Percentiles rank a stretch among this genome's conserved stretches.
Evolutionary conservation across 306 rosid species (phyloP).

Genomic region (Vachellia collinsii): DNA sequence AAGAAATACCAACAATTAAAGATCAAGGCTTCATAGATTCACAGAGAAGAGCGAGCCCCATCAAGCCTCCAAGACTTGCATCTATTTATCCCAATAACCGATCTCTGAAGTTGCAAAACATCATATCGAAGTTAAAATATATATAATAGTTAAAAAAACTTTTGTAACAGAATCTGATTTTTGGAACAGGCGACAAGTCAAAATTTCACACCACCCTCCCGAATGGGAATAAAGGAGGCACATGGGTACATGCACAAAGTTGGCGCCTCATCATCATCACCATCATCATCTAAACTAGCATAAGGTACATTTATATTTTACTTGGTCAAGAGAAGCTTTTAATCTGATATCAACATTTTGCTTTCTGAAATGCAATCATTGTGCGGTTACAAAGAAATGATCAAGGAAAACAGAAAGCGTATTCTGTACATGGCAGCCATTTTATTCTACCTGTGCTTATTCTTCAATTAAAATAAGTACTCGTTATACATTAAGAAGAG

Average conservation of each 20-base stretch:
- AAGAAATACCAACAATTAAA: background rate
- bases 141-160: background rate
- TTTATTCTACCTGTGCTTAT: constrained; percentile 37
- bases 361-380: background rate
- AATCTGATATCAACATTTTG: background rate
- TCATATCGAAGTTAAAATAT: background rate
- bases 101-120: background rate
- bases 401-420: constrained; percentile 22
- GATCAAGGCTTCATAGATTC: background rate
- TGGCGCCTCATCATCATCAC: constrained; percentile 17
- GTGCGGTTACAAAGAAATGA: constrained; percentile 26
- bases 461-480: constrained; percentile 52
- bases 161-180: constrained; percentile 4
- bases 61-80: constrained; percentile 22
- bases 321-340: background rate
- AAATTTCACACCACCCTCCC: constrained; percentile 20
- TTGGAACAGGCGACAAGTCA: background rate
- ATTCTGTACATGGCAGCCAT: constrained; percentile 39
- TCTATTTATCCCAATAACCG: background rate
- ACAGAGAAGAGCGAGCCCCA: background rate
- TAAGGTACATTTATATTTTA: background rate
- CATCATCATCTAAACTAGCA: background rate
- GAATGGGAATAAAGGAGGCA: constrained; percentile 1
- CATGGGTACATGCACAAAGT: constrained; percentile 2
- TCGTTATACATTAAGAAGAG: constrained; percentile 66